These are phyloP conservation scores for Musa itinerans DNA, from an alignment of 176 grass and related monocot genomes.

Conservation along the genomic window DNA sequence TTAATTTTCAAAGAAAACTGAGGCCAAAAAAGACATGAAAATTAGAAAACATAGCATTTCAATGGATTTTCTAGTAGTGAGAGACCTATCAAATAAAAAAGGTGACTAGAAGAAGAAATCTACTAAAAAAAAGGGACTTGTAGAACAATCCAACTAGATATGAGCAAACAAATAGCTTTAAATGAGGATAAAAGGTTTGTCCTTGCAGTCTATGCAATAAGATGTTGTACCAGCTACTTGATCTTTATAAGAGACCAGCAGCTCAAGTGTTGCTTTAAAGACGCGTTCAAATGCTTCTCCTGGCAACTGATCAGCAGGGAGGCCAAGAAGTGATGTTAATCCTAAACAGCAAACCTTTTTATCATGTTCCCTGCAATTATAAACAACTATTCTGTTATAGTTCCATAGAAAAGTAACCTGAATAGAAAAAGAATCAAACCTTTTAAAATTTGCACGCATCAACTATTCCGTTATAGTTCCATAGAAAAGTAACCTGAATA, in stretches of 20 bases:
- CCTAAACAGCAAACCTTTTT: slow-evolving; percentile 84
- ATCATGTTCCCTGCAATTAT: slow-evolving; percentile 69
- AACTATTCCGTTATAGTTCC: background rate
- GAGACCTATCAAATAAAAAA: too few relatives aligned
- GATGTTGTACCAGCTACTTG: slow-evolving; percentile 66
- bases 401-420: background rate
- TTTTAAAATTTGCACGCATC: slow-evolving; percentile 51
- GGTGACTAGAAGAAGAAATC: too few relatives aligned
- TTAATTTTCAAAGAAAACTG: too few relatives aligned
- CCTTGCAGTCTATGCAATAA: background rate
- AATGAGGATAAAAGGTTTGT: background rate
- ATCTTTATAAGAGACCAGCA: slow-evolving; percentile 78
- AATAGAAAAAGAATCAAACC: slow-evolving; percentile 30
- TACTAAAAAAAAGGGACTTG: background rate
- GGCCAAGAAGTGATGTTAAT: slow-evolving; percentile 67
- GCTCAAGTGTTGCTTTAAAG: slow-evolving; percentile 84
- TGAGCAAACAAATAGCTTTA: background rate
- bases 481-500: background rate
- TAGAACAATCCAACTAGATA: background rate
- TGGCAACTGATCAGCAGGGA: slow-evolving; percentile 80
- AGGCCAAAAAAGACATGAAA: too few relatives aligned
- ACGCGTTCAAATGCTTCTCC: slow-evolving; percentile 70
- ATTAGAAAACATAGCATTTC: too few relatives aligned
- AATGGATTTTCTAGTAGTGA: too few relatives aligned
- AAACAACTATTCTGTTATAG: background rate